phyloP scores from a whole-genome alignment of 1,284 basidiomycete species.

The Trametes sp. region DNA sequence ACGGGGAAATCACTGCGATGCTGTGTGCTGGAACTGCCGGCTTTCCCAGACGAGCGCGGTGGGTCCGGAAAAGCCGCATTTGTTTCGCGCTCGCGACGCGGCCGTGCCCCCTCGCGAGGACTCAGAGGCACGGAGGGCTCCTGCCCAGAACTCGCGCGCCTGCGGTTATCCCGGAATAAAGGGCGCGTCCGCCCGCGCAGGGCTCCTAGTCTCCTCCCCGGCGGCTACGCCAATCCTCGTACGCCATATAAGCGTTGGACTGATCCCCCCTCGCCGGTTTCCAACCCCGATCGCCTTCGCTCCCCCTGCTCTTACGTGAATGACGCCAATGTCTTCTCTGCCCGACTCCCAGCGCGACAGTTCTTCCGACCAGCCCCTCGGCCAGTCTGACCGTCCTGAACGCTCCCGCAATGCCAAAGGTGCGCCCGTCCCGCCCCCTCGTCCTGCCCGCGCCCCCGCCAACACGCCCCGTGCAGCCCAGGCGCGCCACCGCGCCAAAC shows the following conservation, averaged over 20 bases:
- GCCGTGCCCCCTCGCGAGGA: too few species aligned
- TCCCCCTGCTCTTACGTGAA: slow-evolving; percentile 43
- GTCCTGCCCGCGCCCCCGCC: not conserved
- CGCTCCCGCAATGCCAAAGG: slow-evolving; percentile 57
- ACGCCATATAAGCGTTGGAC: slow-evolving; percentile 39
- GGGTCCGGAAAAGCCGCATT: slow-evolving; percentile 11
- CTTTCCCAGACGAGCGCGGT: slow-evolving; percentile 19
- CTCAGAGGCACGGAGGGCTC: slow-evolving; percentile 11
- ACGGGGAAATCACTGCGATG: slow-evolving; percentile 20
- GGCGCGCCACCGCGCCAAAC: slow-evolving; percentile 89
- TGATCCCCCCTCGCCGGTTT: slow-evolving; percentile 36
- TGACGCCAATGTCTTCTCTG: slow-evolving; percentile 43
- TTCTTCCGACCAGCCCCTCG: slow-evolving; percentile 30
- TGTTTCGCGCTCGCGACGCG: slow-evolving; percentile 15
- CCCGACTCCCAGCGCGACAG: slow-evolving; percentile 30
- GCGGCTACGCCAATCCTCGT: slow-evolving; percentile 35
- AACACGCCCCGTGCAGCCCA: slow-evolving; percentile 61
- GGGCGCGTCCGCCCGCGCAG: not conserved
- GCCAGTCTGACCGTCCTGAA: slow-evolving; percentile 61
- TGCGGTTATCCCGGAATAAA: slow-evolving; percentile 2
- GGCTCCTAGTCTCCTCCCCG: slow-evolving; percentile 13
- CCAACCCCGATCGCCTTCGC: slow-evolving; percentile 42
- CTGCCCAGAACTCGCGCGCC: slow-evolving; percentile 10
- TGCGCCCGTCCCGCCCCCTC: slow-evolving; percentile 16
- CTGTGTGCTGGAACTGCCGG: slow-evolving; percentile 20